Evolutionary conservation across 768 basidiomycete species (phyloP), one percentile per base, ranked within the genome.

Genomic region (Harrya chromipes): DNA sequence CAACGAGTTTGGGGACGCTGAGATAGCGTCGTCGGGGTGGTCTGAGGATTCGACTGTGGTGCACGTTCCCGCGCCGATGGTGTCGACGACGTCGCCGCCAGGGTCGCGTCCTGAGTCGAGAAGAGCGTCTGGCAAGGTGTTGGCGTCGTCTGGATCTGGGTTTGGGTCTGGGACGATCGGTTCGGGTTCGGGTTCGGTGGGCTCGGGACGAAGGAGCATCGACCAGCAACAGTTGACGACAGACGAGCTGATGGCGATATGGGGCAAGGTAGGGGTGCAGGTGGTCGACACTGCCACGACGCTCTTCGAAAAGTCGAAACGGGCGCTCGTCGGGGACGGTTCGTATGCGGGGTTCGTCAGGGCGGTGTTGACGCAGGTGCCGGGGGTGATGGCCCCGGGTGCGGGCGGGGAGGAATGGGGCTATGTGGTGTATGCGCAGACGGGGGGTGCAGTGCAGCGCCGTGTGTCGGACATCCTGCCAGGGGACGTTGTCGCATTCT

Each of bases 391-490:
- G 61, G 72, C 6, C 16, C 71, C 73, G 4, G 54, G 63, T 12
- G 57, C 69, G 2, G 60, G 66, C n/a, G 66, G 61, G 40, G 53
- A 59, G 16, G 71, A 74, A 14, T 90, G 82, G 60, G 94, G 93
- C 0, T 82, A 90, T 62, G 69, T 87, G 8, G 74, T 94, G 26
- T 94, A 90, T 60, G 72, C 76, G 52, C 91, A 94, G 70, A 79
- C 74, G 26, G 87, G 78, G 0, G 58, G 61, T 0, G 69, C 81
- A 12, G 88, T 95, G 51, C 81, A 84, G 67, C 82, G 82, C 53
- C 77, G 90, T 42, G 72, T 76, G 27, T 86, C 84, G 58, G 92
- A 94, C 19, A 88, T 92, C 51, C 74, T 87, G 78, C 87, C 92
- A 0, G 94, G 94, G 2, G 94, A 97, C 66, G 70, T 97, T 10